Conservation (phyloP, 1,139 yeast species). For the Diutina ranongensis region DNA sequence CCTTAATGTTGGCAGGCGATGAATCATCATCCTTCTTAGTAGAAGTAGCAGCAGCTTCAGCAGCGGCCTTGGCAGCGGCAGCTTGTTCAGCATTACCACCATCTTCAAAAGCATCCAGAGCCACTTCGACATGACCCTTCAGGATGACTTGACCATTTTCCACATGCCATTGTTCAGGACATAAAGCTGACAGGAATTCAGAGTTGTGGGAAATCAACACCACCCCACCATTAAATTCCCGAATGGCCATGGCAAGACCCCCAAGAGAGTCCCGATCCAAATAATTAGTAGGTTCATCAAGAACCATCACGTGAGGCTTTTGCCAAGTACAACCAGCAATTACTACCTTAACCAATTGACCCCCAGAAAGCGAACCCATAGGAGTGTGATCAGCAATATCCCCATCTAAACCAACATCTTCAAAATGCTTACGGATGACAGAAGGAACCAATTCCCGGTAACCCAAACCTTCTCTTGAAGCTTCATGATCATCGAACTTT, state of each 20-base stretch:
- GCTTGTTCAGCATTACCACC: slow-evolving; percentile 8
- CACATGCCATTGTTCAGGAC: slow-evolving; percentile 98
- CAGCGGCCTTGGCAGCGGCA: slow-evolving; percentile 29
- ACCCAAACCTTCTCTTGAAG: slow-evolving; percentile 97
- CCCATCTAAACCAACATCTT: slow-evolving; percentile 93
- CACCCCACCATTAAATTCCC: slow-evolving; percentile 98
- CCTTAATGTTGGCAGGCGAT: slow-evolving; percentile 93
- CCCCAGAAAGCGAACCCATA: slow-evolving; percentile 93
- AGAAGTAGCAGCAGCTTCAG: slow-evolving; percentile 21
- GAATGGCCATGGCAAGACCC: slow-evolving; percentile 91
- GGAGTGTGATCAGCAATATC: slow-evolving; percentile 98
- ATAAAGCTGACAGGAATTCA: slow-evolving; percentile 93
- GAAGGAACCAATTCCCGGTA: slow-evolving; percentile 87
- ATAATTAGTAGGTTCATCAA: slow-evolving; percentile 98
- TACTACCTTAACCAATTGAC: slow-evolving; percentile 95
- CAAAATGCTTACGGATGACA: slow-evolving; percentile 92
- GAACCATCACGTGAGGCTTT: slow-evolving; percentile 93
- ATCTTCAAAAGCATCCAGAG: slow-evolving; percentile 72
- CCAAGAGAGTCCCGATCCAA: slow-evolving; percentile 96
- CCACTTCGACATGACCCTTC: slow-evolving; percentile 70
- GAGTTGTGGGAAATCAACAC: slow-evolving; percentile 97
- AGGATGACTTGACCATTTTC: slow-evolving; percentile 85
- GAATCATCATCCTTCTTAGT: slow-evolving; percentile 60
- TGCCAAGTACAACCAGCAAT: slow-evolving; percentile 99
- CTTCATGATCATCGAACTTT: slow-evolving; percentile 95